Conservation (phyloP, 73 alveolate genomes). For the Tetrahymena borealis region DNA sequence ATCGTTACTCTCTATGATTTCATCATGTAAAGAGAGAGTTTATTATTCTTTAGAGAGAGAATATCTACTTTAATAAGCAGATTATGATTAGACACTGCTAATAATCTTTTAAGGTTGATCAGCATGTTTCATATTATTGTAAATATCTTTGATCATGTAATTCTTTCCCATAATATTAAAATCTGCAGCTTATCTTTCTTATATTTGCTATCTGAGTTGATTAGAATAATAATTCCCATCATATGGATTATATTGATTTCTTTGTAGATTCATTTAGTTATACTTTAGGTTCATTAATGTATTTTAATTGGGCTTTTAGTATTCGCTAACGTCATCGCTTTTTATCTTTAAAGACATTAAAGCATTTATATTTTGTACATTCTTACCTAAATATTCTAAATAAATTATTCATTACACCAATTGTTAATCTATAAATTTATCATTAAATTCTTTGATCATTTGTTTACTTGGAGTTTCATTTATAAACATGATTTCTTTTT, state of each 20-base stretch:
- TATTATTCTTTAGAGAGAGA: too few relatives aligned
- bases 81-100: too few relatives aligned
- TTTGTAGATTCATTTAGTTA: background rate
- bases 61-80: too few relatives aligned
- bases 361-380: background rate
- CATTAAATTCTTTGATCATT: too few relatives aligned
- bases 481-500: background rate
- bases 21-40: too few relatives aligned
- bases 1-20: too few relatives aligned
- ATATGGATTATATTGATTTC: background rate
- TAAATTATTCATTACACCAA: background rate
- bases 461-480: background rate
- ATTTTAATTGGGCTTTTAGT: background rate
- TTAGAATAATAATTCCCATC: background rate
- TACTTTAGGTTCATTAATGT: background rate
- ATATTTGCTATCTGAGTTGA: background rate
- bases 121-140: too few relatives aligned
- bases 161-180: too few relatives aligned
- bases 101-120: too few relatives aligned
- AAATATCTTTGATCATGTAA: too few relatives aligned
- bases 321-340: background rate
- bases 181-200: background rate
- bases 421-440: too few relatives aligned
- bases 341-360: background rate
- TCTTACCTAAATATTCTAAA: background rate